phyloP scores from a whole-genome alignment of 2,329 filamentous ascomycete species.

The Emericellopsis atlantica region DNA sequence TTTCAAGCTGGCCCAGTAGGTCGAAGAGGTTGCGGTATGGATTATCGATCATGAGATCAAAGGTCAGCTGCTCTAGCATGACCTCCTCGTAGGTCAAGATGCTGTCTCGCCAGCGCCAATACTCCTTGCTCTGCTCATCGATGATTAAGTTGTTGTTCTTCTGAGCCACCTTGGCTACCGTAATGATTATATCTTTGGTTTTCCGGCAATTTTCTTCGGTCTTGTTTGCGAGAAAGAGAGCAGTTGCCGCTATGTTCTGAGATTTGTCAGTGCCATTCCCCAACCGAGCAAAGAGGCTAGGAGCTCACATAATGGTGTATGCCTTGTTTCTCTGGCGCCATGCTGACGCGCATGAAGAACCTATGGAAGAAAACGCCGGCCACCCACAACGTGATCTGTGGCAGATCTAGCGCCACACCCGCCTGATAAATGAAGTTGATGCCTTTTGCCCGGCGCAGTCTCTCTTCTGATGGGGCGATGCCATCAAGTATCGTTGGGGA shows the following conservation, averaged over 20 bases:
- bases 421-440: constrained; percentile 95
- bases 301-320: constrained; percentile 76
- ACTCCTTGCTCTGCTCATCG: constrained; percentile 96
- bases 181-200: constrained; percentile 87
- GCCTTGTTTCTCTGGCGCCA: constrained; percentile 62
- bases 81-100: constrained; percentile 88
- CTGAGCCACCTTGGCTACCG: constrained; percentile 86
- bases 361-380: constrained; percentile 92
- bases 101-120: constrained; percentile 94
- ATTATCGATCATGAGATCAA: constrained; percentile 82
- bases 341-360: constrained; percentile 83
- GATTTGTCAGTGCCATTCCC: not conserved
- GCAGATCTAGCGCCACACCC: constrained; percentile 82
- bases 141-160: constrained; percentile 85
- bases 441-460: constrained; percentile 73
- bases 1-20: constrained; percentile 58
- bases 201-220: constrained; percentile 95
- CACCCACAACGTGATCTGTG: constrained; percentile 83
- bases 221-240: constrained; percentile 90
- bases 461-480: constrained; percentile 63
- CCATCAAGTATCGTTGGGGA: constrained; percentile 80
- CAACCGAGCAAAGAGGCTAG: not conserved
- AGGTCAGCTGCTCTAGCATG: constrained; percentile 83
- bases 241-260: constrained; percentile 74
- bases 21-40: constrained; percentile 79